These are phyloP conservation scores for Striga hermonthica DNA, from an alignment of 305 asterid species.

Conservation along the genomic window DNA sequence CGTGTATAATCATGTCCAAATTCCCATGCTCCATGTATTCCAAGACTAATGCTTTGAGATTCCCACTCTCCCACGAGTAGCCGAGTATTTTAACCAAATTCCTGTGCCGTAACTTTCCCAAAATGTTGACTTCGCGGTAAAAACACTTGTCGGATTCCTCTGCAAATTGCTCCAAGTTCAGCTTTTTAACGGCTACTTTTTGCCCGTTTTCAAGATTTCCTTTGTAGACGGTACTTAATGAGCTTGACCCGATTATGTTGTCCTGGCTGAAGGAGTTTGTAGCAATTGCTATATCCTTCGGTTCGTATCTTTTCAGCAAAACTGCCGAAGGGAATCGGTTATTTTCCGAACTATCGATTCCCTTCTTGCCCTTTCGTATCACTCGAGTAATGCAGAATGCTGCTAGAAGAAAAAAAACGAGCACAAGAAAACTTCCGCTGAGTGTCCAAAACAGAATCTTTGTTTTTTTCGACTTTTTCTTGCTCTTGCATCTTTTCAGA, in stretches of 20 bases:
- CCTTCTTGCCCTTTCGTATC: constrained; percentile 31
- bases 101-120: constrained; percentile 61
- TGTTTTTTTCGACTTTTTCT: constrained; percentile 33
- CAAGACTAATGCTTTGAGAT: constrained; percentile 59
- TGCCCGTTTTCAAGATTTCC: constrained; percentile 50
- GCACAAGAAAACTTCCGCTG: constrained; percentile 38
- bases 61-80: constrained; percentile 83
- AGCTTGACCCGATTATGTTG: constrained; percentile 68
- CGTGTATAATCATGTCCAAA: constrained; percentile 60
- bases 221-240: constrained; percentile 70
- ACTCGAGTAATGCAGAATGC: constrained; percentile 26
- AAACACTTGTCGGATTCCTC: constrained; percentile 62
- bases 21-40: constrained; percentile 83
- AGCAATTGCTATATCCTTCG: constrained; percentile 47
- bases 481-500: constrained; percentile 35
- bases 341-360: constrained; percentile 27
- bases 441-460: constrained; percentile 37
- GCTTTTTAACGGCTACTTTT: constrained; percentile 59
- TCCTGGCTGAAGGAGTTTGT: constrained; percentile 54
- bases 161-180: constrained; percentile 54
- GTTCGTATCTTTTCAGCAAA: constrained; percentile 51
- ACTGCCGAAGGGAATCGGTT: constrained; percentile 31
- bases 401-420: constrained; percentile 35
- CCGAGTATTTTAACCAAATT: constrained; percentile 75
- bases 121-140: constrained; percentile 59